These are phyloP conservation scores for Sugiyamaella qingdaonensis DNA, from an alignment of 805 yeast species.

Conservation along the genomic window DNA sequence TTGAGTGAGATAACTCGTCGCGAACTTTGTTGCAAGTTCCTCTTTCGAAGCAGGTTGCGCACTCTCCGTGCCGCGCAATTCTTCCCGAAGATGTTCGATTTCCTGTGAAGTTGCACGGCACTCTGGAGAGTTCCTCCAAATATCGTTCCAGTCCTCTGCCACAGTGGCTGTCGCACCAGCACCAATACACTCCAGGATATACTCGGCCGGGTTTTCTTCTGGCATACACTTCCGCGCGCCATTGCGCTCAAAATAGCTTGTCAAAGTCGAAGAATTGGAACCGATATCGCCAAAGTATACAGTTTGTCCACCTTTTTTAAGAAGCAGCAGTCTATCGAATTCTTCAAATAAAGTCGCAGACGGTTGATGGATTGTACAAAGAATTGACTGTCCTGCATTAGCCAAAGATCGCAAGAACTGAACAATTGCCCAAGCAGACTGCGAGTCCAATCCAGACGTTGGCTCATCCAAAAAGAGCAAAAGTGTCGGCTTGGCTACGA, in stretches of 20 bases:
- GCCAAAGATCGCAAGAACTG: constrained; percentile 64
- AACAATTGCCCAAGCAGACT: constrained; percentile 63
- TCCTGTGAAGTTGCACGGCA: constrained; percentile 32
- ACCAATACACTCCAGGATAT: constrained; percentile 68
- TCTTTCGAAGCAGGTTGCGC: constrained; percentile 20
- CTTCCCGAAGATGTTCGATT: constrained; percentile 33
- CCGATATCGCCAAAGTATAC: constrained; percentile 84
- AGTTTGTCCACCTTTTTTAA: constrained; percentile 73
- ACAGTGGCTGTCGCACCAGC: constrained; percentile 73
- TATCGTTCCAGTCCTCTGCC: constrained; percentile 56
- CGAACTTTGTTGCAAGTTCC: constrained; percentile 32
- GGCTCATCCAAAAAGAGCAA: constrained; percentile 64
- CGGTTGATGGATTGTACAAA: constrained; percentile 77
- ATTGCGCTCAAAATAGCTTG: constrained; percentile 62
- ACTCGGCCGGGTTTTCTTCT: constrained; percentile 71
- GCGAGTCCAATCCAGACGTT: constrained; percentile 64
- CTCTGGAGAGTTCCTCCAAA: constrained; percentile 54
- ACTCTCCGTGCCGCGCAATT: constrained; percentile 28
- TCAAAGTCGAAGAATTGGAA: constrained; percentile 51
- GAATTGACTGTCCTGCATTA: constrained; percentile 66
- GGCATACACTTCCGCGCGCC: constrained; percentile 65
- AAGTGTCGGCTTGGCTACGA: constrained; percentile 64
- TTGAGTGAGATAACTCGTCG: constrained; percentile 48
- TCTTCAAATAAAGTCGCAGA: constrained; percentile 65
- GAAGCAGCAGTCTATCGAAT: constrained; percentile 61